A percentile compares a stretch with the other conserved stretches of the same genome.
phyloP scores from a whole-genome alignment of 345 rosid genomes.

The Citrus hindsii region DNA sequence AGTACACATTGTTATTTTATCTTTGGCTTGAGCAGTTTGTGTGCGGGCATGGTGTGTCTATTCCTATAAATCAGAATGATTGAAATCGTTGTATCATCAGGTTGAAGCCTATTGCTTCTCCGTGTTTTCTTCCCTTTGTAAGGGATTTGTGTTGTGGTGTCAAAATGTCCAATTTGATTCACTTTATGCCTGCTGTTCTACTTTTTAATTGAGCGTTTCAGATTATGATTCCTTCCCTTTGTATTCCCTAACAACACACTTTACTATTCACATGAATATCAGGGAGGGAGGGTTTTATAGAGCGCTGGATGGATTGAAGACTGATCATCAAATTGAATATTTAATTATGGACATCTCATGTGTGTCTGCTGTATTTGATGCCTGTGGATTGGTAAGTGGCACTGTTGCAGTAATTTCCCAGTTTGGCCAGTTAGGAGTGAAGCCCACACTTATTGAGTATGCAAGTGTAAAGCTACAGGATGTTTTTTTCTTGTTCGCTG shows the following conservation, averaged over 20 bases:
- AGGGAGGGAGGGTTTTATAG: slow-evolving; percentile 7
- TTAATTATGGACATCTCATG: neutral
- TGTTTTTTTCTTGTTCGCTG: neutral
- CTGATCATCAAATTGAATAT: neutral
- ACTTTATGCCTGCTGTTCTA: neutral
- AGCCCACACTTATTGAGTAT: neutral
- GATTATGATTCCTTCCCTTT: neutral
- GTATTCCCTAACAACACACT: neutral
- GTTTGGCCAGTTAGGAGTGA: neutral
- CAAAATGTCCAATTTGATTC: neutral
- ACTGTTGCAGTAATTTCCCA: neutral
- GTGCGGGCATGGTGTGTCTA: neutral
- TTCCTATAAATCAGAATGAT: neutral
- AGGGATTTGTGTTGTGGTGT: neutral
- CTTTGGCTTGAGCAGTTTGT: neutral
- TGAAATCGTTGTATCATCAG: neutral
- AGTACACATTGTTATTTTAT: too few relatives aligned
- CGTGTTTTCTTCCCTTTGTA: neutral
- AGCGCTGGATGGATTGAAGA: slow-evolving; percentile 9
- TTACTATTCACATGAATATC: neutral
- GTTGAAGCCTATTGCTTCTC: neutral
- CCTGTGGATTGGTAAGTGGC: neutral
- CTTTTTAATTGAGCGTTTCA: neutral
- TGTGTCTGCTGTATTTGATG: neutral
- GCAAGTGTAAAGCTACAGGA: slow-evolving; percentile 3